phyloP scores from a whole-genome alignment of 2,329 filamentous ascomycete genomes.

The Botrytis medusae region DNA sequence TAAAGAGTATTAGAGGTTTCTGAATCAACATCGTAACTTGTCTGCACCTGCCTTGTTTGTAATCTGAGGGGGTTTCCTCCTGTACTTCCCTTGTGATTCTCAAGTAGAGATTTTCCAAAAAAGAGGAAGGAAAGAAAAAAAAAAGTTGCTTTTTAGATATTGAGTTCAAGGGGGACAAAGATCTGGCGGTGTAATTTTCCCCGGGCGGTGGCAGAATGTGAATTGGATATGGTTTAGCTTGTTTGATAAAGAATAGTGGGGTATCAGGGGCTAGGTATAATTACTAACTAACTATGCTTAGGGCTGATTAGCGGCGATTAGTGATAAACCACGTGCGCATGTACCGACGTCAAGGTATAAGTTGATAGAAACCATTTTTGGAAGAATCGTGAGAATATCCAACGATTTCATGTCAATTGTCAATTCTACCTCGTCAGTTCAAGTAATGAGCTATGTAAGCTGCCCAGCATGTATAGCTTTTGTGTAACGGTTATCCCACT shows the following conservation, averaged over 20 bases:
- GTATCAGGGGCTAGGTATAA: background rate
- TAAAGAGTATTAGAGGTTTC: slow-evolving; percentile 66
- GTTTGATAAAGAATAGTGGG: background rate
- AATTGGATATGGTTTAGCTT: background rate
- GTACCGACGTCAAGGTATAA: slow-evolving; percentile 21
- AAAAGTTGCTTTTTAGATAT: background rate
- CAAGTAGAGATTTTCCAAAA: background rate
- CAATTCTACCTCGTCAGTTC: background rate
- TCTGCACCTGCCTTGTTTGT: slow-evolving; percentile 4
- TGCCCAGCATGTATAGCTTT: background rate
- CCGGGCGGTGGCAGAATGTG: slow-evolving; percentile 9
- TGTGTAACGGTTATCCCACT: background rate
- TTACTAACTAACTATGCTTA: slow-evolving; percentile 4
- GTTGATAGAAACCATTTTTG: background rate
- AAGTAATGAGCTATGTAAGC: background rate
- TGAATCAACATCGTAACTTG: slow-evolving; percentile 33
- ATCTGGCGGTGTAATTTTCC: slow-evolving; percentile 16
- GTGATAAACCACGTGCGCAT: background rate
- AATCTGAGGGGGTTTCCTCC: background rate
- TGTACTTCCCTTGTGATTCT: background rate
- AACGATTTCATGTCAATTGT: background rate
- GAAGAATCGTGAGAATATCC: background rate
- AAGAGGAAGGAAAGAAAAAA: background rate
- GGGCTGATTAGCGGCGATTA: slow-evolving; percentile 19
- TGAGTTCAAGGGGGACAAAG: slow-evolving; percentile 15